Evolutionary conservation across 129 eudicot species (phyloP), one percentile per base, ranked within the genome.

Genomic region (Centrapalus pauciflorus): DNA sequence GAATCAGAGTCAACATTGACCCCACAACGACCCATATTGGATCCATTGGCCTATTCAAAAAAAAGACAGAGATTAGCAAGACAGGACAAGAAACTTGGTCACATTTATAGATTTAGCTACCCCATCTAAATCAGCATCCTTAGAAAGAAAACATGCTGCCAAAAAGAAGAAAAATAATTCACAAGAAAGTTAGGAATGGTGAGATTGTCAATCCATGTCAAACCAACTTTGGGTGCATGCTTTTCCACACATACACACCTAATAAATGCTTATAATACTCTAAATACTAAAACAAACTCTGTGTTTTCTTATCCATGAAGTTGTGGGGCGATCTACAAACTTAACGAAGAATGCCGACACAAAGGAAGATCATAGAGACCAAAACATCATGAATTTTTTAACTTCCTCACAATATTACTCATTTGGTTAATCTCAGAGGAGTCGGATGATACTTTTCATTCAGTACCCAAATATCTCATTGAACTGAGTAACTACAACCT

Each of bases 31-130:
- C 85, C 84, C 56, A 67, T 76, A 57, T 80, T 79, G 2, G 92
- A 85, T 45, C 98, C 87, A 41, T 84, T 88, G 60, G 96, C 96
- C 98, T 93, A 79, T 17, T 48, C 4, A 64, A 28, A 30, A 3
- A 25, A 25, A 34, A 24, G 11, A 20, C 5, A 6, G 14, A 25
- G 13, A 4, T 35, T 34, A 69, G 11, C 12, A 40, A 11, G 13
- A 40, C 48, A 38, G 2, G n/a, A 10, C 37, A 32, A 32, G 37
- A 32, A 4, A 32, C 7, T 38, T 38, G 12, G 45, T 38, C 45
- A 38, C n/a, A 14, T 6, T 32, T 32, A 32, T 14, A 38, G n/a
- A 38, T 40, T 40, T 40, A 13, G 45, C 45, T 37, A 1, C 14
- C 20, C 20, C 4, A 43, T 43, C 1, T 43, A 46, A 46, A 46